Evolutionary conservation across 441 rosid genomes (phyloP), one percentile per base, ranked within the genome.

Genomic region (Gossypium davidsonii): DNA sequence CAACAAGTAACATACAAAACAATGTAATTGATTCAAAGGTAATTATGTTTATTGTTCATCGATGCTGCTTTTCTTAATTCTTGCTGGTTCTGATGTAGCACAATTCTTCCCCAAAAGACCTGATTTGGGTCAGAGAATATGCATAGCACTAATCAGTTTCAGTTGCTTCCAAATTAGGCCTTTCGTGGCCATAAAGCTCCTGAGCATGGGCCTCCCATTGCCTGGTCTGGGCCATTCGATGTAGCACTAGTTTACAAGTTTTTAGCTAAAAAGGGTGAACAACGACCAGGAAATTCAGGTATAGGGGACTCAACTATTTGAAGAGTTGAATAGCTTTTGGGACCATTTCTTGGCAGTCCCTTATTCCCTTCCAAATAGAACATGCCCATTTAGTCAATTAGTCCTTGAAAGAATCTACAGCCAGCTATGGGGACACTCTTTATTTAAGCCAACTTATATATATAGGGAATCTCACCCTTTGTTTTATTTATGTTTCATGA

Each of bases 361-460:
- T 39, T 18, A 18, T 63, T 18, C 68, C 68, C 68, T 42, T 64
- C 53, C 31, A 21, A 65, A 21, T 42, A 65, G 55, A 65, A 12
- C 18, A 44, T 42, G 11, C 4, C 67, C 48, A 15, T 34, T 7
- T 37, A 8, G 9, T 63, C 26, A 37, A 63, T 23, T 66, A 6
- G 70, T 44, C 55, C 70, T 65, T 23, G 9, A 65, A 63, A 46
- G 18, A 66, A 65, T 20, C 39, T 65, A 53, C 4, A 23, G 57
- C 71, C 70, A 65, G 70, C 55, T 65, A 65, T 14, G 34, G 18
- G 20, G 52, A 63, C 28, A 39, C n/a, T 60, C 20, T 28, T n/a
- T 61, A 61, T 31, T 28, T 17, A 34, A 18, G 8, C 44, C 7
- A 34, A 21, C 67, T 14, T 3, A 34, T 34, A 34, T 6, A 34